Percentiles rank a stretch among this genome's conserved stretches.
Evolutionary conservation across 1,284 basidiomycete species (phyloP).

Genomic region (Porogramme epimiltina): DNA sequence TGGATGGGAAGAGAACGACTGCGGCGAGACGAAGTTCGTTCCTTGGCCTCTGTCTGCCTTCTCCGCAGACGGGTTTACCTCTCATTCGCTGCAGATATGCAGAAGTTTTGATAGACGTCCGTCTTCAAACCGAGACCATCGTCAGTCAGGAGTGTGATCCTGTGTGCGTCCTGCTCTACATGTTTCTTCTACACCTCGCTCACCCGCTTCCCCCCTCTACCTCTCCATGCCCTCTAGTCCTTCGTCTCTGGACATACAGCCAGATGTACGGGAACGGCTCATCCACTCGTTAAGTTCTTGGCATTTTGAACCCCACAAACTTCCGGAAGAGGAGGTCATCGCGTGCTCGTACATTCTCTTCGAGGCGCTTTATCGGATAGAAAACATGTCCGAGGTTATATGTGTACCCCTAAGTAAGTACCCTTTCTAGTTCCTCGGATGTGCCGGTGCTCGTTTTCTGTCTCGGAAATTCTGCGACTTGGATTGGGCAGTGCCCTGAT

Average conservation of each 20-base stretch:
- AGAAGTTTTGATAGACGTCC: constrained; percentile 82
- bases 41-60: constrained; percentile 8
- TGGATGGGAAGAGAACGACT: constrained; percentile 57
- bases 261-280: constrained; percentile 48
- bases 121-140: constrained; percentile 71
- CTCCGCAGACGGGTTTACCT: too few relatives aligned
- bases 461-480: too few relatives aligned
- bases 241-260: constrained; percentile 32
- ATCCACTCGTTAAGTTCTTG: constrained; percentile 74
- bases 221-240: constrained; percentile 25
- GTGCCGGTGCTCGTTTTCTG: too few relatives aligned
- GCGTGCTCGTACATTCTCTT: constrained; percentile 82
- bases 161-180: constrained; percentile 38
- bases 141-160: constrained; percentile 61
- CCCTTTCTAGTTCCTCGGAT: too few relatives aligned
- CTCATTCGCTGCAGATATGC: constrained; percentile 50
- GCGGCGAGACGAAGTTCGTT: constrained; percentile 59
- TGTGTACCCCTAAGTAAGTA: constrained; percentile 68
- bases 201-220: neutral
- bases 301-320: constrained; percentile 86
- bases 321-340: constrained; percentile 80
- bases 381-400: constrained; percentile 71
- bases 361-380: constrained; percentile 68
- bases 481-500: too few relatives aligned
- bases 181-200: constrained; percentile 27